Evolutionary conservation across 805 yeast genomes (phyloP).

Genomic region (Cyberlindnera samutprakarnensis): DNA sequence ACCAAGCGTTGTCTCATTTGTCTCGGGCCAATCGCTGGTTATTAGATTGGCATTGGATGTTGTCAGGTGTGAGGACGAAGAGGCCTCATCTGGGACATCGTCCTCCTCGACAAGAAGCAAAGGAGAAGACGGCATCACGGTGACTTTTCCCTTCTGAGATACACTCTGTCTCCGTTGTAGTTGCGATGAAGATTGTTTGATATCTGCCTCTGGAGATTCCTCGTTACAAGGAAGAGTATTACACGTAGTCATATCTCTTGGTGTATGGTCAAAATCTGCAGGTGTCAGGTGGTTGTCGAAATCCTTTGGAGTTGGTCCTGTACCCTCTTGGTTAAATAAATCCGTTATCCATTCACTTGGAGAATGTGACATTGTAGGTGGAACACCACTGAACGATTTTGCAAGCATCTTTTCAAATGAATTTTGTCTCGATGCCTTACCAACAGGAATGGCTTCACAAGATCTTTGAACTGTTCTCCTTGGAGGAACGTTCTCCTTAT

Average conservation of each 20-base stretch:
- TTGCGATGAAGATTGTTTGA: too few species aligned
- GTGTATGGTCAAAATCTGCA: conserved; percentile 18
- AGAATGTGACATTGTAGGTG: conserved; percentile 13
- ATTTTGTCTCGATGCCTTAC: conserved; percentile 24
- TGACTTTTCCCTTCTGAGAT: not conserved
- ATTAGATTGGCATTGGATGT: conserved; percentile 5
- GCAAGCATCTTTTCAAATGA: conserved; percentile 30
- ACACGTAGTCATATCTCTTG: conserved; percentile 24
- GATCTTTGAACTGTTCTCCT: conserved; percentile 4
- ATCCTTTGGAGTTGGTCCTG: conserved; percentile 23
- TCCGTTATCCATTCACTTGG: conserved; percentile 23
- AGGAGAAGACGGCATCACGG: conserved; percentile 19
- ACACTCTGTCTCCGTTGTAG: not conserved
- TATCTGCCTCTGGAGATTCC: conserved; percentile 23
- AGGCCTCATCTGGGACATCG: not conserved
- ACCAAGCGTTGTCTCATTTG: conserved; percentile 9
- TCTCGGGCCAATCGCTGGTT: conserved; percentile 1
- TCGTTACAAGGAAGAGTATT: conserved; percentile 24
- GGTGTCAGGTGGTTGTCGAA: conserved; percentile 8
- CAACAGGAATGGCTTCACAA: conserved; percentile 7
- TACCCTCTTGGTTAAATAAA: conserved; percentile 10
- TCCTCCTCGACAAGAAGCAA: conserved; percentile 8
- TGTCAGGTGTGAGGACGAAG: conserved; percentile 12
- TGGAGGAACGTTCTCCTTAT: conserved; percentile 36
- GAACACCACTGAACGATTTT: conserved; percentile 29